These are phyloP conservation scores for Phytopythium cucurbitacearum DNA, from an alignment of 352 stramenopile genomes.

Conservation along the genomic window DNA sequence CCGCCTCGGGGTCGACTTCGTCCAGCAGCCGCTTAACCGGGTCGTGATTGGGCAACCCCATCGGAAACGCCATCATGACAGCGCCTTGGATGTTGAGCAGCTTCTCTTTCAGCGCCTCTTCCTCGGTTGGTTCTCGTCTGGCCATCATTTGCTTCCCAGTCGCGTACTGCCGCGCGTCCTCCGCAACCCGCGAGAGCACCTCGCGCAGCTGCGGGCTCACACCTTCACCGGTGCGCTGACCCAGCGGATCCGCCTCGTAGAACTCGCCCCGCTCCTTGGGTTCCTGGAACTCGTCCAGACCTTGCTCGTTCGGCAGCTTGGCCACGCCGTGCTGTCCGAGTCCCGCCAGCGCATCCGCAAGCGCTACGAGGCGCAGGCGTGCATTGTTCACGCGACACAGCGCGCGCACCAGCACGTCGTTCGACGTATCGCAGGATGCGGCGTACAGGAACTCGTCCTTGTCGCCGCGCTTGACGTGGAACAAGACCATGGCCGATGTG, in stretches of 20 bases:
- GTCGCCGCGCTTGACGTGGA: slow-evolving; percentile 86
- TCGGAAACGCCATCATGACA: slow-evolving; percentile 94
- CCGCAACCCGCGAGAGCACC: slow-evolving; percentile 70
- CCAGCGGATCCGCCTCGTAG: slow-evolving; percentile 86
- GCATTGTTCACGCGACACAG: slow-evolving; percentile 85
- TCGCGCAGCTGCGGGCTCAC: slow-evolving; percentile 77
- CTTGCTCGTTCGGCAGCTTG: slow-evolving; percentile 82
- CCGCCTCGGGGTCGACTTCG: slow-evolving; percentile 43
- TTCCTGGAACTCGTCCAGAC: slow-evolving; percentile 86
- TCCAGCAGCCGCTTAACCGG: slow-evolving; percentile 86
- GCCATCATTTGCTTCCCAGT: slow-evolving; percentile 64
- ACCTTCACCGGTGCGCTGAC: slow-evolving; percentile 84
- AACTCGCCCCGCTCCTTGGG: slow-evolving; percentile 52
- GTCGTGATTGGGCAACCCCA: slow-evolving; percentile 91
- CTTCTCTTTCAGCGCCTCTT: slow-evolving; percentile 85
- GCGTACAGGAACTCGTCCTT: slow-evolving; percentile 91
- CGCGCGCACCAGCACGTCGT: slow-evolving; percentile 83
- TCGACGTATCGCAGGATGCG: slow-evolving; percentile 60
- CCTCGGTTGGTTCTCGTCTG: slow-evolving; percentile 52
- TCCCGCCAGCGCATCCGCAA: slow-evolving; percentile 72
- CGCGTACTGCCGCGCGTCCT: slow-evolving; percentile 72
- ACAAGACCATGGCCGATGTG: slow-evolving; percentile 67
- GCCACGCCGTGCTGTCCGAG: slow-evolving; percentile 82
- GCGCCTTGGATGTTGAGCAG: slow-evolving; percentile 90
- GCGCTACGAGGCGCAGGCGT: slow-evolving; percentile 57